Evolutionary conservation across 768 basidiomycete genomes (phyloP).

Genomic region (Rhizopogon vulgaris): DNA sequence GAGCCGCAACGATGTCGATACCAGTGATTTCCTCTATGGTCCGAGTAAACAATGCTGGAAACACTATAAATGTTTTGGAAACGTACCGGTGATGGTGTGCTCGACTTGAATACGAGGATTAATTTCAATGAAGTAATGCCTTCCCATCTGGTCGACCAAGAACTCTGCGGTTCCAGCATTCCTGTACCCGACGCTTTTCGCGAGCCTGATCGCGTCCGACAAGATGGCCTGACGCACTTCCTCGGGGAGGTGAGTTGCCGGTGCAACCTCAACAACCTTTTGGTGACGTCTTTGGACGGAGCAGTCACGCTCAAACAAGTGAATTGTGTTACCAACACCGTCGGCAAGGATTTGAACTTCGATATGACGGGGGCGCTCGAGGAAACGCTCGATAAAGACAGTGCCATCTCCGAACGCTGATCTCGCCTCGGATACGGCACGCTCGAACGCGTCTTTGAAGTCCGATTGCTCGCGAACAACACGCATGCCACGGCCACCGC

Average conservation of each 20-base stretch:
- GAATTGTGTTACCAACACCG: conserved; percentile 87
- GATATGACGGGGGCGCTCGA: conserved; percentile 95
- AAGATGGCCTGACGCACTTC: conserved; percentile 86
- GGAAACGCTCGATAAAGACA: conserved; percentile 97
- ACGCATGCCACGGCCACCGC: conserved; percentile 98
- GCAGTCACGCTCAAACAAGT: conserved; percentile 98
- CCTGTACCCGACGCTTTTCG: conserved; percentile 88
- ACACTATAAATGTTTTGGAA: background rate
- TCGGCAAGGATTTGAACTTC: conserved; percentile 96
- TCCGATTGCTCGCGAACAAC: conserved; percentile 92
- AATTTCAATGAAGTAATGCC: conserved; percentile 99
- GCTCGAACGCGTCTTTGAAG: conserved; percentile 84
- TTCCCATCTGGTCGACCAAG: conserved; percentile 91
- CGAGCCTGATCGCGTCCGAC: conserved; percentile 88
- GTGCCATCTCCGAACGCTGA: conserved; percentile 98
- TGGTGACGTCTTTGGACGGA: conserved; percentile 98
- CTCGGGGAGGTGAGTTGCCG: conserved; percentile 90
- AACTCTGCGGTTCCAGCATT: conserved; percentile 99
- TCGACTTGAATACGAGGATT: conserved; percentile 99
- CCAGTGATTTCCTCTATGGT: conserved; percentile 94
- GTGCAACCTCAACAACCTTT: conserved; percentile 98
- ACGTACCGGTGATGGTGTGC: conserved; percentile 92
- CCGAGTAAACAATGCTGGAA: conserved; percentile 1
- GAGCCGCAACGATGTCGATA: conserved; percentile 97
- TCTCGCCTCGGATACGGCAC: conserved; percentile 92